Evolutionary conservation across 1,284 basidiomycete species (phyloP), one percentile per base, ranked within the genome.

Genomic region (Tilletiopsis washingtonensis): DNA sequence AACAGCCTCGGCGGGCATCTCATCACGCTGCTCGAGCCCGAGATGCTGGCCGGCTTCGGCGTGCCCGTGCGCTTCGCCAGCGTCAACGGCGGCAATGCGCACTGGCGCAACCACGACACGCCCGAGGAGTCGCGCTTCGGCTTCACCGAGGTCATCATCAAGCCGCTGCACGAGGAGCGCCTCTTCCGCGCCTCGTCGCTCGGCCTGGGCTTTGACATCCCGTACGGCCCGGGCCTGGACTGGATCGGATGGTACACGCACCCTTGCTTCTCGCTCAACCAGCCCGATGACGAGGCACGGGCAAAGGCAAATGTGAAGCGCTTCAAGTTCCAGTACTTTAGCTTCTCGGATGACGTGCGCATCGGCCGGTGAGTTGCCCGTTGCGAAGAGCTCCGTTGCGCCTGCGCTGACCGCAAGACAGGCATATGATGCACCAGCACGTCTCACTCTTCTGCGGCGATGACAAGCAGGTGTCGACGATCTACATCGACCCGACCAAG

Each of bases 231-330:
- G 0, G 64, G 64, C 3, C 25, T 50, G 5, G 64, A 66, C 21
- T 66, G 64, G 64, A 45, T 57, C 1, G 52, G 56, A 12, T 66
- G 64, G 64, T 64, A 57, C 56, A 59, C 54, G 23, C 62, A 63
- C 24, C 53, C 62, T 1, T 62, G 57, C 46, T 66, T 66, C 45
- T 56, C 56, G n/a, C 59, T 66, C 27, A 50, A 58, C 17, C 34
- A 55, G 1, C 48, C 37, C 14, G 53, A 54, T 19, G 61, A 66
- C 39, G 39, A 62, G 39, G 40, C 53, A 32, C 52, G 57, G 4
- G 62, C 54, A 3, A 34, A 61, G 17, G 47, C 42, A 4, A 48
- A 59, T 34, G 47, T 51, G 21, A 51, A 17, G 17, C 23, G 56
- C 4, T 24, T 54, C 4, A 52, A 53, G 1, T 39, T 57, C 15